Evolutionary conservation across 2,329 filamentous ascomycete genomes (phyloP), one percentile per base, ranked within the genome.

Genomic region (Clonostachys chloroleuca): DNA sequence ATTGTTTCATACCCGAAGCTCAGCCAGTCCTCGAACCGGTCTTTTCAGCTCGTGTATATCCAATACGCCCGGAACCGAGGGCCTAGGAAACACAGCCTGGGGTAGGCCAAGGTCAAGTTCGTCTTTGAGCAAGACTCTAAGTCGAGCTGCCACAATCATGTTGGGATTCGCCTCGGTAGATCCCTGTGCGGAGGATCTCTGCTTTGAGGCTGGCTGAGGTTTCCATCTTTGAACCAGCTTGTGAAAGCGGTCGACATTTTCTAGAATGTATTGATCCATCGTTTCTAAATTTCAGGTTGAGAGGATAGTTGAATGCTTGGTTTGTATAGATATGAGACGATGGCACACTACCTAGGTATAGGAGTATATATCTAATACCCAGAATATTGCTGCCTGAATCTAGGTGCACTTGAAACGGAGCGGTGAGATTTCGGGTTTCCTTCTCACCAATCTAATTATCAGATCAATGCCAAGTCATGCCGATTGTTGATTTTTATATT

Each of bases 41-140:
- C 42, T 39, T 18, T 40, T 24, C 12, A 47, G 18, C 33, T 47
- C 45, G 33, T 47, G 45, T 7, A 37, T 34, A 42, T 47, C 45
- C 10, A 37, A 14, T 12, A 43, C 33, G 9, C 20, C 42, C 10
- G 18, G 12, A 9, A 14, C 16, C n/a, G 17, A n/a, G n/a, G 34
- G 16, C 5, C 45, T 24, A 4, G 33, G 20, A 20, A 47, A 47
- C 7, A 47, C 30, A 34, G 39, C 45, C 12, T 24, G 24, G 16
- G 40, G 39, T 5, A 42, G 36, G 40, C 45, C 45, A 12, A 34
- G 30, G 13, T 24, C 39, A 9, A 39, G 30, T 34, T 47, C 45
- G 8, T 42, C 37, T 16, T 47, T 40, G 33, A 47, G 45, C 39
- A 47, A 33, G n/a, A 40, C 39, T 20, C 45, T 39, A n/a, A 47